A percentile compares a stretch with the other conserved stretches of the same genome.
phyloP scores from a whole-genome alignment of 2,329 filamentous ascomycete genomes.

The Phoma herbarum region DNA sequence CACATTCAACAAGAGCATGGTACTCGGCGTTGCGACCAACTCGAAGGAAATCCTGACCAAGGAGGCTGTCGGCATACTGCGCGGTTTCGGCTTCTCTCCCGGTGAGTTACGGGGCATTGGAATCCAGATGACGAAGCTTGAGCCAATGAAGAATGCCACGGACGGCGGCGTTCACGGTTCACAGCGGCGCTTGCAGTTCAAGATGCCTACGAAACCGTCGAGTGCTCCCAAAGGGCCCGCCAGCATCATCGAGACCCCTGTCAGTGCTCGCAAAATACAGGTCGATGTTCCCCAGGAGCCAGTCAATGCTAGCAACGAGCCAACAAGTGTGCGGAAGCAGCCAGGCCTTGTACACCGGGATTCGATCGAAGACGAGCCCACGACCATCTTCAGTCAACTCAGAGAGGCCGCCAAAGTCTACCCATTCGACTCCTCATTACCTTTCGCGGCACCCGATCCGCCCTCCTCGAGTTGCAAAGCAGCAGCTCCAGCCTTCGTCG shows the following conservation, averaged over 20 bases:
- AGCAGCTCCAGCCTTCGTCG: constrained; percentile 20
- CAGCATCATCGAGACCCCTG: constrained; percentile 9
- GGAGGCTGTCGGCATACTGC: constrained; percentile 85
- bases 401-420: constrained; percentile 12
- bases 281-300: constrained; percentile 2
- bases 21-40: constrained; percentile 86
- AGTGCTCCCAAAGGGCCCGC: constrained; percentile 10
- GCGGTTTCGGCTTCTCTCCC: constrained; percentile 82
- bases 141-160: constrained; percentile 71
- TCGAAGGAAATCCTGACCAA: constrained; percentile 74
- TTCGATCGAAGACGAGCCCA: constrained; percentile 7
- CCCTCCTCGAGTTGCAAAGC: constrained; percentile 25
- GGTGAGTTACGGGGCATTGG: constrained; percentile 94
- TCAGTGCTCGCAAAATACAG: constrained; percentile 10
- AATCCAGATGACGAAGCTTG: constrained; percentile 91
- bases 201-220: constrained; percentile 49
- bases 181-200: constrained; percentile 81
- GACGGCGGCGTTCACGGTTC: constrained; percentile 71
- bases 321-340: background rate
- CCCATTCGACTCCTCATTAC: constrained; percentile 4
- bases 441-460: constrained; percentile 9
- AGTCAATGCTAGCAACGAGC: background rate
- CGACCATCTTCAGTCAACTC: constrained; percentile 12
- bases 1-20: constrained; percentile 85
- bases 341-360: constrained; percentile 5